These are phyloP conservation scores for Xerocomus brunneocitrinus DNA, from an alignment of 768 basidiomycete genomes.

Conservation along the genomic window DNA sequence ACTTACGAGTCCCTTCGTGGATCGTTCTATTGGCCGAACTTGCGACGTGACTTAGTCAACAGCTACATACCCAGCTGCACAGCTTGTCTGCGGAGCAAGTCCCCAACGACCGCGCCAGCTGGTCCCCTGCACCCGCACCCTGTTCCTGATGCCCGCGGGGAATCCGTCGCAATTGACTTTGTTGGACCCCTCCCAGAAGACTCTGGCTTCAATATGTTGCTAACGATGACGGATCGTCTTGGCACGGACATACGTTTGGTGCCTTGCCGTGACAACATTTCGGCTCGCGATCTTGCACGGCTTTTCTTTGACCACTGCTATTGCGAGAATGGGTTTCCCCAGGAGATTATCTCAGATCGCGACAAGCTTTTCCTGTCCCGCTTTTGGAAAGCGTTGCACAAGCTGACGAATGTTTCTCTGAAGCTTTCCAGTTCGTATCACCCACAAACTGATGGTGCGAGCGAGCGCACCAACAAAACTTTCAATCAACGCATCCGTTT, in stretches of 20 bases:
- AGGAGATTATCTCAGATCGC: neutral
- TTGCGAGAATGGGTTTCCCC: neutral
- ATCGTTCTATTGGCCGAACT: constrained; percentile 23
- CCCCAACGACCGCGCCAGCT: constrained; percentile 14
- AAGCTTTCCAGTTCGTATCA: neutral
- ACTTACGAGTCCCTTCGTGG: constrained; percentile 19
- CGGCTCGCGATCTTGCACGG: accelerated
- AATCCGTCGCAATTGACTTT: constrained; percentile 33
- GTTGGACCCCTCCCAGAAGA: constrained; percentile 33
- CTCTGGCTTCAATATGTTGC: constrained; percentile 23
- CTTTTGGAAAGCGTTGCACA: neutral
- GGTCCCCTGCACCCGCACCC: constrained; percentile 21
- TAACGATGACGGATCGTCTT: constrained; percentile 20
- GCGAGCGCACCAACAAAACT: neutral
- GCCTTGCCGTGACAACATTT: constrained; percentile 8
- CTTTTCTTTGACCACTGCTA: neutral
- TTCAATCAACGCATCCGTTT: neutral
- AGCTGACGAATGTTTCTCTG: neutral
- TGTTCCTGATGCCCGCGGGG: neutral
- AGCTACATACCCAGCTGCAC: constrained; percentile 17
- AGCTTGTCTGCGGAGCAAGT: constrained; percentile 35
- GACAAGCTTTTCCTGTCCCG: neutral
- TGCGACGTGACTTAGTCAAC: neutral
- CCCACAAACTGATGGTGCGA: neutral
- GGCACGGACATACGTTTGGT: neutral